Percentiles rank a stretch among this genome's conserved stretches.
Evolutionary conservation across 495 filamentous ascomycete species (phyloP).

Genomic region (Aspergillus campestris): DNA sequence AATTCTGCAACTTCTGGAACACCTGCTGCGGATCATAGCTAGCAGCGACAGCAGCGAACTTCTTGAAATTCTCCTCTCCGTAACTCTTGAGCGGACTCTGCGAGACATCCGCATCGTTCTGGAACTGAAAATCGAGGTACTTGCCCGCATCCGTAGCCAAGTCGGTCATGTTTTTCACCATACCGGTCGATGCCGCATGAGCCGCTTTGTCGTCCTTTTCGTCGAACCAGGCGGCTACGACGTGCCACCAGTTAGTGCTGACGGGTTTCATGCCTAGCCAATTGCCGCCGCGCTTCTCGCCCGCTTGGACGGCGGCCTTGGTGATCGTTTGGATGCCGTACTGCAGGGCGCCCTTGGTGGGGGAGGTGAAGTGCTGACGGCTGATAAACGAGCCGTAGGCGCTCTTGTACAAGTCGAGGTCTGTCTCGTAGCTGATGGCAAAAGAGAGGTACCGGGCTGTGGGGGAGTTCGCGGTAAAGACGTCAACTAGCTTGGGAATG

Average conservation of each 20-base stretch:
- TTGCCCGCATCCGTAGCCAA: constrained; percentile 11
- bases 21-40: constrained; percentile 38
- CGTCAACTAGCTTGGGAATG: neutral
- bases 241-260: constrained; percentile 1
- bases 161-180: neutral
- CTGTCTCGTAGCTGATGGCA: neutral
- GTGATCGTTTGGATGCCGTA: constrained; percentile 11
- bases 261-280: neutral
- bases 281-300: constrained; percentile 10
- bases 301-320: constrained; percentile 5
- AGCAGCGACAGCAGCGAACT: constrained; percentile 19
- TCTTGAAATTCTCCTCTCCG: constrained; percentile 24
- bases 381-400: neutral
- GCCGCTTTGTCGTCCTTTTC: constrained; percentile 2
- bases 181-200: neutral
- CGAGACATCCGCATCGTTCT: neutral
- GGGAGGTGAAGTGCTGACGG: neutral
- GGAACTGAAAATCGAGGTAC: constrained; percentile 11
- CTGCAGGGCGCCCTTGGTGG: neutral
- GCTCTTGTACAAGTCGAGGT: neutral
- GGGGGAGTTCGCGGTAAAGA: neutral
- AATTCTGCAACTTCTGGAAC: constrained; percentile 29
- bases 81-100: constrained; percentile 37
- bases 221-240: neutral
- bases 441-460: neutral